Conservation (phyloP, 2,329 filamentous ascomycete genomes). For the Paraphaeosphaeria minitans region DNA sequence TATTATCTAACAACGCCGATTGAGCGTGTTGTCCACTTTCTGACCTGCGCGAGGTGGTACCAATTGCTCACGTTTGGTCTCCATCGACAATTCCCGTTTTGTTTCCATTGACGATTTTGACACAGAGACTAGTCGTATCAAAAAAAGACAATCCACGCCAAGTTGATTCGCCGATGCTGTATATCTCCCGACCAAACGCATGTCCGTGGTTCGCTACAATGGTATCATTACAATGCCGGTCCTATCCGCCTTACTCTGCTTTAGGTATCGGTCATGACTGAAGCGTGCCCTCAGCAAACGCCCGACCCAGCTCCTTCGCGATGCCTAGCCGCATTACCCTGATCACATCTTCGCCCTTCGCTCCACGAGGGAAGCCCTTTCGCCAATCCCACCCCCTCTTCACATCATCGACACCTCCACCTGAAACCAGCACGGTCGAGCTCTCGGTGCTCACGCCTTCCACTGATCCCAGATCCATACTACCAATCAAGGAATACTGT, state of each 20-base stretch:
- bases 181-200: not conserved
- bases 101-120: too few relatives aligned
- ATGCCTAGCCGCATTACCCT: slow-evolving; percentile 72
- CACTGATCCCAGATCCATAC: slow-evolving; percentile 67
- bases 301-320: slow-evolving; percentile 72
- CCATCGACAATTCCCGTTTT: not conserved
- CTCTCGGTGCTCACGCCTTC: slow-evolving; percentile 44
- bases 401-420: slow-evolving; percentile 43
- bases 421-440: slow-evolving; percentile 55
- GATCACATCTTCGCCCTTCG: slow-evolving; percentile 72
- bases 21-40: not conserved
- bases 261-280: slow-evolving; percentile 5
- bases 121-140: not conserved
- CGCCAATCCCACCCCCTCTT: slow-evolving; percentile 77
- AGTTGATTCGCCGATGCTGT: not conserved
- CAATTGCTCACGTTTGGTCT: not conserved
- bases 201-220: not conserved
- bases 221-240: slow-evolving; percentile 5
- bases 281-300: slow-evolving; percentile 72
- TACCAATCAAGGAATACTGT: slow-evolving; percentile 74
- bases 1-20: not conserved
- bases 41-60: too few relatives aligned
- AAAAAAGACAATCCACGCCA: not conserved
- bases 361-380: slow-evolving; percentile 60
- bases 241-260: not conserved